Conservation (phyloP, 495 filamentous ascomycete species). For the Tuber melanosporum region DNA sequence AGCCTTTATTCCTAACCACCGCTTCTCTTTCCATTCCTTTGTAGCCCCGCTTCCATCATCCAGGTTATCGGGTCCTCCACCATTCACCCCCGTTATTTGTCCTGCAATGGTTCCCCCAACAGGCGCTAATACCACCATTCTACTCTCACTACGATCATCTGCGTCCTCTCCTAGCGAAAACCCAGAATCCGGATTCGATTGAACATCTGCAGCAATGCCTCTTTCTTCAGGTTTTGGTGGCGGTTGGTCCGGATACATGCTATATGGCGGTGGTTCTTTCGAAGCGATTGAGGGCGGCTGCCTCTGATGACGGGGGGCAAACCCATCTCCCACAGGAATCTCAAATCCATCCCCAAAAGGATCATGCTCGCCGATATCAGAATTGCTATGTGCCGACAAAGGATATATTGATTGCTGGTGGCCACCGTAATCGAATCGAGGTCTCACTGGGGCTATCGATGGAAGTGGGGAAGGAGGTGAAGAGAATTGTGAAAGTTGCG, state of each 20-base stretch:
- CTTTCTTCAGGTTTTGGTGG: constrained; percentile 21
- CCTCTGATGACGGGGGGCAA: constrained; percentile 29
- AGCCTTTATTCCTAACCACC: constrained; percentile 24
- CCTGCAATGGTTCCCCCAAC: constrained; percentile 12
- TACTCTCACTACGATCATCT: constrained; percentile 10
- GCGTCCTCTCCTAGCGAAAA: constrained; percentile 15
- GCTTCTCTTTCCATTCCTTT: constrained; percentile 36
- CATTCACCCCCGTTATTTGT: background rate
- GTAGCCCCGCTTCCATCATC: constrained; percentile 28
- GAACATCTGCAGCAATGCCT: constrained; percentile 11
- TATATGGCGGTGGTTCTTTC: constrained; percentile 38
- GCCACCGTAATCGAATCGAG: constrained; percentile 35
- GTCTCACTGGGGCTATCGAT: constrained; percentile 27
- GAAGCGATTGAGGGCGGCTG: constrained; percentile 19
- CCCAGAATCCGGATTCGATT: constrained; percentile 29
- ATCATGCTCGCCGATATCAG: constrained; percentile 29
- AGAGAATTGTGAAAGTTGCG: constrained; percentile 34
- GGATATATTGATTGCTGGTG: constrained; percentile 38
- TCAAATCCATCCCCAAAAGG: constrained; percentile 34
- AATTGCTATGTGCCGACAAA: constrained; percentile 26
- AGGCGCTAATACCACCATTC: constrained; percentile 8
- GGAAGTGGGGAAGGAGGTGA: constrained; percentile 33
- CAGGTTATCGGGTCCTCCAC: background rate
- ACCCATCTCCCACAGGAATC: constrained; percentile 37
- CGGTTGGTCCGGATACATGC: constrained; percentile 26